Base-by-base conservation (phyloP, 2,329 filamentous ascomycete species). In the Fusarium goolgardi region DNA sequence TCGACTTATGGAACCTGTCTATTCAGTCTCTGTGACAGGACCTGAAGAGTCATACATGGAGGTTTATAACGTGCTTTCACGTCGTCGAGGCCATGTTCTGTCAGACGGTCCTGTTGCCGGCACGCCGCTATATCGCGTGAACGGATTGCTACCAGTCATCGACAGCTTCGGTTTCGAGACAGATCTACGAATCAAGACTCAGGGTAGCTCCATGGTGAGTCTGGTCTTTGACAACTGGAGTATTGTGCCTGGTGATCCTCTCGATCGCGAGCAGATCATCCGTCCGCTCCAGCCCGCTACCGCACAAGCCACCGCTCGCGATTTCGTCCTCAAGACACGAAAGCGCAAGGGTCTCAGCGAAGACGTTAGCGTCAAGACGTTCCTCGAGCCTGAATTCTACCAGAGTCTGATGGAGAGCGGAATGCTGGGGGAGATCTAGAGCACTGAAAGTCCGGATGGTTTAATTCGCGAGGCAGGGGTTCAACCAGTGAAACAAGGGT, bases 121-220 rank as follows among this genome's bases (percentile, higher is more conserved):
- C 25, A 98, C 96, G 12, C 96, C 95, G 6, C 86, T 99, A 13
- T 98, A 97, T 80, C 91, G 92, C 23, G 94, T 97, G 54, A 92
- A 90, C 73, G 96, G 96, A 5, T 84, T 98, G 50, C 89, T 99
- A 57, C 96, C 96, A 12, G 96, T 98, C 62, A 97, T 99, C 76
- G 96, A 99, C 82, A 94, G 90, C 31, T 99, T 99, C 75, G 96
- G 96, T 21, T 98, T 99, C 79, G 96, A 99, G 83, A 98, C 96
- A 16, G 96, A 99, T 81, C 85, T 99, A 59, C 87, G 96, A 66
- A 98, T 98, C 76, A 94, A 97, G 80, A 97, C 95, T 0, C 93
- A 97, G 82, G 95, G 96, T 53, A 91, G 94, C 77, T 94, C 94
- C 57, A 94, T 93, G 75, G 89, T 98, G 54, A 94, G 90, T 73